A percentile compares a stretch with the other conserved stretches of the same genome.
These are phyloP conservation scores for Pseudogymnoascus verrucosus DNA, from an alignment of 2,329 filamentous ascomycete genomes.

Conservation along the genomic window DNA sequence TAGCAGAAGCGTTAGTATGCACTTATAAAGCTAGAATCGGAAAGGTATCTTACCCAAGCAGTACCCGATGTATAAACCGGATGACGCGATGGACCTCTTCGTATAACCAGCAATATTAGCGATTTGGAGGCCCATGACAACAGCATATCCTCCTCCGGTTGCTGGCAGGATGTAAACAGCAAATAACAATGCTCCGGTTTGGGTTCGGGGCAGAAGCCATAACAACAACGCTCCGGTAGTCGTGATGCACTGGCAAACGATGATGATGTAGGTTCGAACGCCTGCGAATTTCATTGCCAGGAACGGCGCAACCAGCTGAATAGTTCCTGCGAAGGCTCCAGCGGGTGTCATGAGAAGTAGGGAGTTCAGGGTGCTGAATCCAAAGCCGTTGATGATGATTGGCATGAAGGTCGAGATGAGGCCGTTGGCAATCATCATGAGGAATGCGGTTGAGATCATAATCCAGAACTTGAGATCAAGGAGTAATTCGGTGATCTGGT, in stretches of 20 bases:
- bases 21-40: conserved; percentile 21
- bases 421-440: conserved; percentile 27
- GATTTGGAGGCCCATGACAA: conserved; percentile 5
- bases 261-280: conserved; percentile 7
- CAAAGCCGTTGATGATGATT: conserved; percentile 21
- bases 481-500: conserved; percentile 16
- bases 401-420: conserved; percentile 16
- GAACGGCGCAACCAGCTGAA: background rate
- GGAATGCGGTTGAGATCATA: conserved; percentile 13
- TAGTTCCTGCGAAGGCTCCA: conserved; percentile 1
- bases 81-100: conserved; percentile 41
- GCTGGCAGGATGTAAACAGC: background rate
- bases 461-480: conserved; percentile 15
- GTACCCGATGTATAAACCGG: conserved; percentile 40
- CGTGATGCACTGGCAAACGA: background rate
- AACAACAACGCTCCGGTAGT: background rate
- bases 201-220: background rate
- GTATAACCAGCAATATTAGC: conserved; percentile 41
- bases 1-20: background rate
- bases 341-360: conserved; percentile 18
- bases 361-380: conserved; percentile 26
- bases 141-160: conserved; percentile 6
- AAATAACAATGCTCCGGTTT: background rate
- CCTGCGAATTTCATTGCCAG: conserved; percentile 1
- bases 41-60: conserved; percentile 47